Base-by-base conservation (phyloP, 2,329 filamentous ascomycete species). In the Pseudonectria buxi region DNA sequence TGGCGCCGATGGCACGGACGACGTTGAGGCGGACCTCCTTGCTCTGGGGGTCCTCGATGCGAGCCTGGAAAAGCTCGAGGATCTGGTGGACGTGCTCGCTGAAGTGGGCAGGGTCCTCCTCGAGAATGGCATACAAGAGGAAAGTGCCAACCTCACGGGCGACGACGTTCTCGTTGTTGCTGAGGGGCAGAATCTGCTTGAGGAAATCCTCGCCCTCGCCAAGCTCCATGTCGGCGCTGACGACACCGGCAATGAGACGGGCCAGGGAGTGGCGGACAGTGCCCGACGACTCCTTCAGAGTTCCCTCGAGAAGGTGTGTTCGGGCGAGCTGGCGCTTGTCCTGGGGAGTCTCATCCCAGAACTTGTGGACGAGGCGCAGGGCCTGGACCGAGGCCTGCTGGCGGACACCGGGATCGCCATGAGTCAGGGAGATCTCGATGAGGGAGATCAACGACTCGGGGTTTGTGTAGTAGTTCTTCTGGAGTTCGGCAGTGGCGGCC, bases 11-110 rank as follows among this genome's bases (percentile, higher is more conserved):
- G 42, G 87, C 88, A 55, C 94, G 78, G 65, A 95, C 81, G 24
- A 92, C 94, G 71, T 95, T 96, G 67, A 95, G 81, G 53, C 89
- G 83, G 38, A 98, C 92, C 59, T 95, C 87, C 43, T 84, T 77
- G 61, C 88, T 95, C 64, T 94, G 81, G 2, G 86, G 81, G 56
- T 96, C 92, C 54, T 84, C 81, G 54, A 98, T 92, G 31, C 89
- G 94, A 61, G 81, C 82, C 62, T 72, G 72, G 67, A 96, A 95
- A 16, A 96, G 72, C 53, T 76, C 72, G 54, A 96, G 86, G 41
- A 96, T 77, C 56, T 86, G 80, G 40, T 73, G 64, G 51, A 87
- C 78, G 63, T 92, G 85, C 54, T 89, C 84, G 52, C 79, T 78
- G 63, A 95, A 94, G 49, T 81, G 76, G 48, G 88, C 81, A 14